Percentiles rank a stretch among this genome's conserved stretches.
Evolutionary conservation across 768 basidiomycete species (phyloP).

Genomic region (Boletus subcaerulescens): DNA sequence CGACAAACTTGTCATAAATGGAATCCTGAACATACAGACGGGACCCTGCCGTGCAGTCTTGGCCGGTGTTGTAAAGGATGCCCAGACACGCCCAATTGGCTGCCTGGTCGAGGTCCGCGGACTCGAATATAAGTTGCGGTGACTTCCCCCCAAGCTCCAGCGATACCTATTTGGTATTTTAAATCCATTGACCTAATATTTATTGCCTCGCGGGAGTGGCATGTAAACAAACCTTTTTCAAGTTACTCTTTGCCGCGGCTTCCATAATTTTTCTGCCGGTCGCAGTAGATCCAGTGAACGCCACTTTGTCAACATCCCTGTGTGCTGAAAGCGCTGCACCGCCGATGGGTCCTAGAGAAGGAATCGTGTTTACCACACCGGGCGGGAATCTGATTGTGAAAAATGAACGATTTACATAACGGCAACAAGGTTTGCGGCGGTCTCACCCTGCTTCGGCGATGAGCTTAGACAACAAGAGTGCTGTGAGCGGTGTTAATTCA

Average conservation of each 20-base stretch:
- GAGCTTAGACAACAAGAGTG: constrained; percentile 78
- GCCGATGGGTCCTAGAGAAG: constrained; percentile 76
- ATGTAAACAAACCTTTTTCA: constrained; percentile 71
- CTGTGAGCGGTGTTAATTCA: constrained; percentile 81
- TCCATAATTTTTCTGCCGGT: constrained; percentile 90
- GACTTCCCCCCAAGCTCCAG: constrained; percentile 95
- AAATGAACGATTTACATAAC: constrained; percentile 16
- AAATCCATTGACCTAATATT: constrained; percentile 9
- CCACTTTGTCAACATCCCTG: constrained; percentile 87
- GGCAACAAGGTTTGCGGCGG: constrained; percentile 1
- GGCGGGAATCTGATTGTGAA: constrained; percentile 68
- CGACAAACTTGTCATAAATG: constrained; percentile 82
- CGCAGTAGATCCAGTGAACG: constrained; percentile 89
- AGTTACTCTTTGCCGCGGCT: constrained; percentile 88
- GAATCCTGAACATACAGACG: constrained; percentile 85
- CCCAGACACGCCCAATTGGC: constrained; percentile 85
- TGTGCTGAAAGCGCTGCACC: constrained; percentile 85
- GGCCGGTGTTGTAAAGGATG: constrained; percentile 86
- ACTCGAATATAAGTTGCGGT: constrained; percentile 85
- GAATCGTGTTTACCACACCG: constrained; percentile 87
- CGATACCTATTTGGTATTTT: constrained; percentile 54
- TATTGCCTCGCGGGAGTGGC: constrained; percentile 27
- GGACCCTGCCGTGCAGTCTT: constrained; percentile 92
- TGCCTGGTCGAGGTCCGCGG: constrained; percentile 83
- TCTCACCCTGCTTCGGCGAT: constrained; percentile 78